Evolutionary conservation across 441 rosid genomes (phyloP), one percentile per base, ranked within the genome.

Genomic region (Adansonia grandidieri): DNA sequence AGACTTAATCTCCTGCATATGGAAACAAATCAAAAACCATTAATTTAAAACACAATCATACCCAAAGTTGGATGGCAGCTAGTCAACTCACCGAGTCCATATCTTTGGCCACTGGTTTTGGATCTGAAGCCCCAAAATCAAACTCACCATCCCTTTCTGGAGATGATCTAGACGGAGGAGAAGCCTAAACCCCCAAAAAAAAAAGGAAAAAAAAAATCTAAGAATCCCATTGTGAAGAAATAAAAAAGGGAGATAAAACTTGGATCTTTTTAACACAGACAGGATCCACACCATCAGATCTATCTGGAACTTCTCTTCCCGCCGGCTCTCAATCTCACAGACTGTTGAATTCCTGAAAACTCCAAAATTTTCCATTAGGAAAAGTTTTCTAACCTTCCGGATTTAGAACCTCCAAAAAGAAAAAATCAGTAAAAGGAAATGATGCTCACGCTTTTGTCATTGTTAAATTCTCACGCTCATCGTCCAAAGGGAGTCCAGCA

Each of bases 201-300:
- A 70, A 19, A 6, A 56, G 3, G 65, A 4, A 56, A 13, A 22
- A 61, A 28, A 86, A 68, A 14, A 20, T 42, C 50, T 15, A 13
- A 71, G 64, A 71, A 20, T 54, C 9, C 1, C 8, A 42, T 1
- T 0, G 40, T 48, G 42, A 22, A 22, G 15, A 60, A 45, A 4
- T 0, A 17, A 62, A 44, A 5, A 14, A 2, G 22, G 2, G 53
- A 11, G 62, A 68, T n/a, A 53, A 50, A 45, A 40, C 44, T 61
- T 37, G 11, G 22, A 58, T 40, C 15, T 44, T 6, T 60, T 42
- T 4, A 7, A 17, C 58, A 66, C 54, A 74, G n/a, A 24, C 42
- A 54, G 81, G 82, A 77, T 75, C 82, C 86, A 77, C 81, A 94
- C 99, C 99, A 96, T 96, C 88, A 94, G 95, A 94, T 96, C 99